Percentiles rank a stretch among this genome's conserved stretches.
phyloP scores from a whole-genome alignment of 208 protist genomes.

The Spongospora subterranea region DNA sequence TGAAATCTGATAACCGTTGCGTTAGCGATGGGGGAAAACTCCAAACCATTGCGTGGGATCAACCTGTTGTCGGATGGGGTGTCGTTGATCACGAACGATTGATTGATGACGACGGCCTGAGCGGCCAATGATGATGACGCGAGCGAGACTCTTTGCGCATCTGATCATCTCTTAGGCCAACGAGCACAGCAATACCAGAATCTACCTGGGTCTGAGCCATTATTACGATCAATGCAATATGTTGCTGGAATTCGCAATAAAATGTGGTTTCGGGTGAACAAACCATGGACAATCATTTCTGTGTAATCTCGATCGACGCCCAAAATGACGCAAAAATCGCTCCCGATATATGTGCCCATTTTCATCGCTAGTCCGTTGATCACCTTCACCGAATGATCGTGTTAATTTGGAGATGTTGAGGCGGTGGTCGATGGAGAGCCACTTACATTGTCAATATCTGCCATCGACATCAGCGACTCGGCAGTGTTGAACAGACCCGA shows the following conservation, averaged over 20 bases:
- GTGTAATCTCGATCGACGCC: slow-evolving; percentile 8
- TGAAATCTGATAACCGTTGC: background rate
- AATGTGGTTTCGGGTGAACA: background rate
- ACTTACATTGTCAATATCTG: background rate
- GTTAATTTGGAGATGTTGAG: no score
- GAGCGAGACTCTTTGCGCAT: background rate
- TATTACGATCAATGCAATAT: background rate
- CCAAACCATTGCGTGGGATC: background rate
- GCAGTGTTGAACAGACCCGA: slow-evolving; percentile 34
- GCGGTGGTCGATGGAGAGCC: no score
- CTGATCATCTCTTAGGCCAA: background rate
- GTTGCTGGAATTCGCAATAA: background rate
- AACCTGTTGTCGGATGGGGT: background rate
- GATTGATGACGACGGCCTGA: background rate
- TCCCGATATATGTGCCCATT: background rate
- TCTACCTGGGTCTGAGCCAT: slow-evolving; percentile 14
- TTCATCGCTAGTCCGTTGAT: background rate
- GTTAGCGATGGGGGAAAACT: background rate
- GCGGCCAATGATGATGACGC: background rate
- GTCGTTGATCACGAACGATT: slow-evolving; percentile 10
- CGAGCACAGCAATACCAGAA: background rate
- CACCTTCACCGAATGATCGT: no score
- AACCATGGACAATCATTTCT: background rate
- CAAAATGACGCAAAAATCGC: background rate
- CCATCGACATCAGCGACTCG: slow-evolving; percentile 36